Base-by-base conservation (phyloP, 805 yeast genomes). In the Brettanomyces nanus region DNA sequence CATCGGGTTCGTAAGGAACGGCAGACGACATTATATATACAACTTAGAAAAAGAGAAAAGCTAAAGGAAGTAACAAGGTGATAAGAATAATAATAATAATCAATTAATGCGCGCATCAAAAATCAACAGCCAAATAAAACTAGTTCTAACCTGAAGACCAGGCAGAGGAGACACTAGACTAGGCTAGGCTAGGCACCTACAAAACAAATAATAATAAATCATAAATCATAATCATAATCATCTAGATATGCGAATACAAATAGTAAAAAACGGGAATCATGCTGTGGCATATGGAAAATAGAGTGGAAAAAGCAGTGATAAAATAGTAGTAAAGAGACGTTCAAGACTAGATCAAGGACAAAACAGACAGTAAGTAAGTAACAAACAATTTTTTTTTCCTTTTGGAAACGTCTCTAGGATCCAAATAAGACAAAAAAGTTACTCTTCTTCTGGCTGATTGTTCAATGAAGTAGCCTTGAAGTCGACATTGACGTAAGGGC, bases 401-500 rank as follows among this genome's bases (percentile, higher is more conserved):
- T 9, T 11, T 11, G 26, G 7, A 9, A 23, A 11, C 26, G 26
- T 11, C 26, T 23, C 26, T 23, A 11, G 10, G 7, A 11, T 23
- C 26, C 11, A 23, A 11, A 11, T 7, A 7, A 11, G 26, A 11
- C 11, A 7, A 23, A 7, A 23, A 23, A 23, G 11, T 9, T 11
- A 9, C 11, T 11, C 7, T 11, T 23, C 26, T 14, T 28, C 31
- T 15, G 7, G 14, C 17, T 10, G n/a, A 26, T 28, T n/a, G 13
- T 20, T 20, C 20, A 37, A 10, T 7, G 46, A 45, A 18, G 37
- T 19, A 38, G 54, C 50, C 53, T 57, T 67, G 54, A 80, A 80
- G 47, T 75, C 79, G 15, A 82, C 82, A 40, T 71, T 75, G 36
- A 82, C 79, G 61, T 71, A 58, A 15, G 92, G 85, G 52, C 73